These are phyloP conservation scores for Fusarium haematococcum DNA, from an alignment of 2,329 filamentous ascomycete species.

Conservation along the genomic window DNA sequence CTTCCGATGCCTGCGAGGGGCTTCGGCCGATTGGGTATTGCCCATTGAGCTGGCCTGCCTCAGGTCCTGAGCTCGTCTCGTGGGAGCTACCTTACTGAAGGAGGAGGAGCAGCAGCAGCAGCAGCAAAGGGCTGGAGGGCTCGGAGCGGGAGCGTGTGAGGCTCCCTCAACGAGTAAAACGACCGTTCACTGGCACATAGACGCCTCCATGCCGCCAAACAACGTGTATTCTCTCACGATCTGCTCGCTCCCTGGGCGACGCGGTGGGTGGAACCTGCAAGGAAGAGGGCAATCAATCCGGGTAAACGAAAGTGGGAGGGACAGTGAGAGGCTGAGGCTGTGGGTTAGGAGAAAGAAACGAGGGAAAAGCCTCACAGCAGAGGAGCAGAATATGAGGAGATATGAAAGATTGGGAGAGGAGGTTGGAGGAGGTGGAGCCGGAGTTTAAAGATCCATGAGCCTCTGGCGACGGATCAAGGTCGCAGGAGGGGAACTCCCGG, in stretches of 20 bases:
- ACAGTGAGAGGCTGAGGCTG: neutral
- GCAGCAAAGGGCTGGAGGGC: conserved; percentile 13
- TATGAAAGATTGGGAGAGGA: conserved; percentile 33
- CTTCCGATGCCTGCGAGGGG: conserved; percentile 58
- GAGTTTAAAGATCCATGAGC: conserved; percentile 44
- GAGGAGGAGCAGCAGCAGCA: conserved; percentile 12
- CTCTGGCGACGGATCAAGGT: conserved; percentile 35
- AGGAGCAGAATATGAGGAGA: conserved; percentile 18
- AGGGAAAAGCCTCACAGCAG: conserved; percentile 2
- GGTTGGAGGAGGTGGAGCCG: conserved; percentile 44
- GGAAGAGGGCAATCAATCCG: neutral
- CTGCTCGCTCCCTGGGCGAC: conserved; percentile 5
- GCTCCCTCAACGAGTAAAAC: conserved; percentile 39
- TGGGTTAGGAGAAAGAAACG: neutral
- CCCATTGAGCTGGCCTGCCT: conserved; percentile 56
- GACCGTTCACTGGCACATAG: conserved; percentile 38
- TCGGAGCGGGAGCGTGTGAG: conserved; percentile 29
- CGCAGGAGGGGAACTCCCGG: conserved; percentile 36
- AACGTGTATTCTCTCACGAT: conserved; percentile 20
- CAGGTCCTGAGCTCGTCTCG: conserved; percentile 25
- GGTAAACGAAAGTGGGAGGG: neutral
- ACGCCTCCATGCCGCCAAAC: conserved; percentile 41
- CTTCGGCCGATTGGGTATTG: conserved; percentile 62
- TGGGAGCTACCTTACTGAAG: conserved; percentile 17
- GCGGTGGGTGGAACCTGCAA: conserved; percentile 10